phyloP scores from a whole-genome alignment of 2,329 filamentous ascomycete species.

The Botrytis sinoallii region DNA sequence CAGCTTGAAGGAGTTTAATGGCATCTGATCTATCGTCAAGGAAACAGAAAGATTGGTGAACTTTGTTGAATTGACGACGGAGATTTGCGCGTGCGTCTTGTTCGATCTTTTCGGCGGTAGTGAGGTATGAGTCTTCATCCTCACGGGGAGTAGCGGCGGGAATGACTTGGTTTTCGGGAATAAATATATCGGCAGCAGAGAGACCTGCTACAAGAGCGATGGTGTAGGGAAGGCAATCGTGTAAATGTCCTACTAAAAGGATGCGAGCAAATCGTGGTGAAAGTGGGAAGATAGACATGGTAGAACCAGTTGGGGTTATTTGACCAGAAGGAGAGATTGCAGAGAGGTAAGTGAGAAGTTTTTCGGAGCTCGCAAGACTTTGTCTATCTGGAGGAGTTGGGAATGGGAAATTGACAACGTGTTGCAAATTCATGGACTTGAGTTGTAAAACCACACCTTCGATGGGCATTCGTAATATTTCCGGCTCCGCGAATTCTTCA shows the following conservation, averaged over 20 bases:
- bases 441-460: constrained; percentile 91
- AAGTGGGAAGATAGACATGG: constrained; percentile 85
- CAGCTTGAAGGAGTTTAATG: constrained; percentile 83
- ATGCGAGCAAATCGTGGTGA: constrained; percentile 90
- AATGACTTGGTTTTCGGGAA: constrained; percentile 75
- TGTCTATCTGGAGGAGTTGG: constrained; percentile 80
- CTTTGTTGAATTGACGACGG: constrained; percentile 61
- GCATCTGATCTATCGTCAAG: constrained; percentile 83
- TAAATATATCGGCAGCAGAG: constrained; percentile 83
- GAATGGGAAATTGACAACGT: constrained; percentile 92
- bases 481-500: constrained; percentile 78
- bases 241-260: constrained; percentile 79
- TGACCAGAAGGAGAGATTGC: constrained; percentile 70
- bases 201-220: constrained; percentile 85
- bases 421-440: constrained; percentile 89
- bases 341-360: constrained; percentile 78
- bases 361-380: constrained; percentile 79
- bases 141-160: constrained; percentile 49
- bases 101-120: constrained; percentile 66
- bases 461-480: constrained; percentile 86
- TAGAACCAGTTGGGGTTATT: constrained; percentile 76
- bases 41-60: constrained; percentile 74
- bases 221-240: constrained; percentile 79
- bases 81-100: constrained; percentile 67
- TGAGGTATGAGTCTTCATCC: constrained; percentile 52